Percentiles rank a stretch among this genome's conserved stretches.
These are phyloP conservation scores for Komagataella phaffii DNA, from an alignment of 805 yeast genomes.

Conservation along the genomic window DNA sequence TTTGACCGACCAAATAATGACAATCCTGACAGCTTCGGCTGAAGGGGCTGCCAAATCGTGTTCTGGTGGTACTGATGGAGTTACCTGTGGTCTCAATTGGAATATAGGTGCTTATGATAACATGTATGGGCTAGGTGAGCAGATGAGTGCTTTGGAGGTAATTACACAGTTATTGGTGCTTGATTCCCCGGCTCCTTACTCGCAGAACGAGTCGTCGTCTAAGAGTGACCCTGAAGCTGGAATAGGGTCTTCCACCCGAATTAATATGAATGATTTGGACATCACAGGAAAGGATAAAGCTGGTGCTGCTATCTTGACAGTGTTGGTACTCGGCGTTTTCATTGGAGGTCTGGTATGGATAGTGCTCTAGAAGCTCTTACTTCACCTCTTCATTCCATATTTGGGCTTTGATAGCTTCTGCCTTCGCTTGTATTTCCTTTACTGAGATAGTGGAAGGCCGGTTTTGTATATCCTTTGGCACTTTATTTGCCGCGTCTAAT, in stretches of 20 bases:
- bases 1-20: constrained; percentile 22
- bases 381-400: neutral
- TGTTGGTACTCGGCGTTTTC: constrained; percentile 46
- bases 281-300: constrained; percentile 59
- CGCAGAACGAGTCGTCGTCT: constrained; percentile 16
- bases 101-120: constrained; percentile 45
- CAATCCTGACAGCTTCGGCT: constrained; percentile 35
- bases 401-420: neutral
- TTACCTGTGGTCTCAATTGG: constrained; percentile 72
- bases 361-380: constrained; percentile 16
- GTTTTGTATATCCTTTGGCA: neutral
- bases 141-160: constrained; percentile 59
- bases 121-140: constrained; percentile 64
- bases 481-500: constrained; percentile 15
- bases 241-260: constrained; percentile 17
- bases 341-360: constrained; percentile 73
- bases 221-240: constrained; percentile 60
- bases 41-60: constrained; percentile 59
- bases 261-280: constrained; percentile 21
- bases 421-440: neutral
- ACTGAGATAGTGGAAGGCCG: neutral
- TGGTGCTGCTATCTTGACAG: constrained; percentile 86
- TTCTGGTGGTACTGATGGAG: constrained; percentile 61
- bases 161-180: constrained; percentile 34
- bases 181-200: constrained; percentile 37